Conservation (phyloP, 176 grass and related monocot species). For the Oryza nivara region DNA sequence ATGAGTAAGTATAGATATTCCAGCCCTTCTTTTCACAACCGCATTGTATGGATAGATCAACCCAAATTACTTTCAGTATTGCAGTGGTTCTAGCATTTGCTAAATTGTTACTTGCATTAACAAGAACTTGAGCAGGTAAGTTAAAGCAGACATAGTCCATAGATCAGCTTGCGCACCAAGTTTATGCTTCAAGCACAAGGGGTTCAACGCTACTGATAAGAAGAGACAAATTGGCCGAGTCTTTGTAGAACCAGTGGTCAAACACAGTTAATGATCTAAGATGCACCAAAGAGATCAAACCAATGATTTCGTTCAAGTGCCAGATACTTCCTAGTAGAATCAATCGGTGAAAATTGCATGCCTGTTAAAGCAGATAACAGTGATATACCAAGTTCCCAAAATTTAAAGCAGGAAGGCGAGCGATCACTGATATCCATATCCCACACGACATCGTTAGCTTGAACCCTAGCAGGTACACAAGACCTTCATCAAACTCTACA, state of each 20-base stretch:
- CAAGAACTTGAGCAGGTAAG: neutral
- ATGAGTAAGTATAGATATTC: neutral
- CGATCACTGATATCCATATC: neutral
- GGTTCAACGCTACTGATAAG: neutral
- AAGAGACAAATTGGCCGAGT: neutral
- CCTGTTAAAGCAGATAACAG: neutral
- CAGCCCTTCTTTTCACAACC: too few species aligned
- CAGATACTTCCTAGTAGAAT: neutral
- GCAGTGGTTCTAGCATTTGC: neutral
- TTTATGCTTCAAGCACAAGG: neutral
- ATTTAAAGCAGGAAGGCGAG: neutral
- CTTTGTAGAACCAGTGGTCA: neutral
- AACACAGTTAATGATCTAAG: neutral
- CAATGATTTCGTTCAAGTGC: neutral
- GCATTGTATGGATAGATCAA: neutral
- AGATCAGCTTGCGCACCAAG: neutral
- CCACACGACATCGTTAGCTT: neutral
- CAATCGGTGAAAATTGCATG: neutral
- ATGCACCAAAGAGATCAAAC: slow-evolving; percentile 1
- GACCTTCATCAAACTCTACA: neutral
- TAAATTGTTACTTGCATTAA: neutral
- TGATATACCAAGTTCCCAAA: neutral
- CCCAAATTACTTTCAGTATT: neutral
- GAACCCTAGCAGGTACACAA: too few species aligned
- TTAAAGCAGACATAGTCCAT: neutral